phyloP scores from a whole-genome alignment of 1,139 yeast genomes.

The Wickerhamomyces sp. region DNA sequence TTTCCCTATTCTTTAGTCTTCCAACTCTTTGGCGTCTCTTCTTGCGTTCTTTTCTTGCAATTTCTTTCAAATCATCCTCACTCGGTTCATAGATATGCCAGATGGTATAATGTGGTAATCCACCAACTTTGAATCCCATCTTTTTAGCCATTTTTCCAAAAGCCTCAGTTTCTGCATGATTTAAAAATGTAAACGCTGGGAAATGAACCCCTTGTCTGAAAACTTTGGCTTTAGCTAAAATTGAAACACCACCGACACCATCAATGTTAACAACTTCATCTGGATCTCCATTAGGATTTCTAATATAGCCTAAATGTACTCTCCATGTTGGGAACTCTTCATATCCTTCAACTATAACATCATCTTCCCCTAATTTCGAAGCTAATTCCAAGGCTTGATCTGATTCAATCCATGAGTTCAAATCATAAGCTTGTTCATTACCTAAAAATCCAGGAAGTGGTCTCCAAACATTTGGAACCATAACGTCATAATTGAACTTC shows the following conservation, averaged over 20 bases:
- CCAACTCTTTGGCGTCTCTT: conserved; percentile 40
- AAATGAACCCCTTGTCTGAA: conserved; percentile 80
- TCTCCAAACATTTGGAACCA: conserved; percentile 91
- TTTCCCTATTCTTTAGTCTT: conserved; percentile 1
- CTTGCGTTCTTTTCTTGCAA: conserved; percentile 66
- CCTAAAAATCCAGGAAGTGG: conserved; percentile 75
- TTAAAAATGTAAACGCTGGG: conserved; percentile 84
- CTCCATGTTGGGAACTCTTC: conserved; percentile 89
- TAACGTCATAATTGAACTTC: conserved; percentile 69
- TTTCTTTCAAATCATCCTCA: conserved; percentile 79
- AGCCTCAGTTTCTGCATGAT: conserved; percentile 91
- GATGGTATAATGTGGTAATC: conserved; percentile 82
- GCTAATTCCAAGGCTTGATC: conserved; percentile 68
- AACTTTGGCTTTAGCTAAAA: conserved; percentile 75
- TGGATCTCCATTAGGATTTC: conserved; percentile 60
- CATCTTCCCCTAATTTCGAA: conserved; percentile 64
- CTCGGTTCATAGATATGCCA: conserved; percentile 91
- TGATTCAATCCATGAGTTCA: conserved; percentile 86
- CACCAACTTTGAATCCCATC: conserved; percentile 80
- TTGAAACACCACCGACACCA: conserved; percentile 90
- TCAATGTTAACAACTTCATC: conserved; percentile 69
- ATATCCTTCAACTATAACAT: conserved; percentile 87
- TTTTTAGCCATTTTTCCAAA: conserved; percentile 81
- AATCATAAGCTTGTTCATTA: conserved; percentile 78
- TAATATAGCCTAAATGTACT: conserved; percentile 70